Percentiles rank a stretch among this genome's conserved stretches.
Evolutionary conservation across 2,329 filamentous ascomycete species (phyloP).

Genomic region (Xylaria sp.): DNA sequence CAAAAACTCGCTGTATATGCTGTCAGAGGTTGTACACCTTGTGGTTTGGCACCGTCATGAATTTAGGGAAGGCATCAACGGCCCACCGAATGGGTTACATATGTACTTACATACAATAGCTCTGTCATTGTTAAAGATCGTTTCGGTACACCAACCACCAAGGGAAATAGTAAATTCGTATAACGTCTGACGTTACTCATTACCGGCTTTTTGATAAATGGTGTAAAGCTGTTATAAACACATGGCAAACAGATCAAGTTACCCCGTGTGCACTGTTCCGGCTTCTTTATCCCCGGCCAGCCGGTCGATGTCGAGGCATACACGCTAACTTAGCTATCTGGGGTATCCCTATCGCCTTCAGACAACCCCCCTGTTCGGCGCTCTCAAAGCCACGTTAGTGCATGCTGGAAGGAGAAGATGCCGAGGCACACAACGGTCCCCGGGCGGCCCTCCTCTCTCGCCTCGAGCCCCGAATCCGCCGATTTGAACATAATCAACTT

Average conservation of each 20-base stretch:
- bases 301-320: background rate
- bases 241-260: background rate
- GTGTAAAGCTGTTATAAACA: background rate
- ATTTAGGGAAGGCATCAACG: no score
- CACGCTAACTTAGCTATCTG: background rate
- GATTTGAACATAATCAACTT: background rate
- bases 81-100: no score
- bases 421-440: constrained; percentile 22
- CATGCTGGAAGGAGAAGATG: constrained; percentile 8
- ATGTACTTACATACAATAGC: no score
- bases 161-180: background rate
- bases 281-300: background rate
- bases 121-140: constrained; percentile 12
- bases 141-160: background rate
- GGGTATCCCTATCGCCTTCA: background rate
- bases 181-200: background rate
- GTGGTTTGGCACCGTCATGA: no score
- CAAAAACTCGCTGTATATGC: no score
- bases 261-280: background rate
- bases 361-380: background rate
- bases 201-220: background rate
- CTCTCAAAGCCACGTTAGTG: constrained; percentile 1
- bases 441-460: background rate
- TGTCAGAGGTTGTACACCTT: background rate
- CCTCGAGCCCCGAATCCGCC: background rate